phyloP scores from a whole-genome alignment of 129 eudicot species.

The Lonicera japonica region DNA sequence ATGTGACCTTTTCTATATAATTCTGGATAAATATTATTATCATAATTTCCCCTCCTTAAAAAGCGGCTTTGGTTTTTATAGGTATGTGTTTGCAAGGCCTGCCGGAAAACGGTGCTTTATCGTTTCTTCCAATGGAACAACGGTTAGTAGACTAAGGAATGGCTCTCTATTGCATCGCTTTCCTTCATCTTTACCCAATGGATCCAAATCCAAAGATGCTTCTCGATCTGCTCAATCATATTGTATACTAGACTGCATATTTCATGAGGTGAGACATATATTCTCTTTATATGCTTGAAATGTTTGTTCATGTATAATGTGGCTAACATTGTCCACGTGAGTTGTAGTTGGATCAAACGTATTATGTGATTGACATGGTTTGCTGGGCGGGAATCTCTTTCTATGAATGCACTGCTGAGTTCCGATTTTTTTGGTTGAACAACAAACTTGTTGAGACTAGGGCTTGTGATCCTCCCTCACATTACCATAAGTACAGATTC shows the following conservation, averaged over 20 bases:
- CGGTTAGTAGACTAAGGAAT: constrained; percentile 80
- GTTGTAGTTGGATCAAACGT: constrained; percentile 71
- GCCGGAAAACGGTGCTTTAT: constrained; percentile 93
- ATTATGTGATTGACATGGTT: constrained; percentile 82
- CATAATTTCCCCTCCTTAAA: not conserved
- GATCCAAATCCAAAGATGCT: constrained; percentile 52
- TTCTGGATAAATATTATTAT: not conserved
- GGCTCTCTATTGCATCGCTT: constrained; percentile 78
- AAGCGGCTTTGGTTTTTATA: constrained; percentile 16
- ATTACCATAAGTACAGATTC: constrained; percentile 74
- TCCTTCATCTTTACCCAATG: constrained; percentile 87
- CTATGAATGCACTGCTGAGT: constrained; percentile 91
- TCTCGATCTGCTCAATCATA: constrained; percentile 64
- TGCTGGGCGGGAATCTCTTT: constrained; percentile 97
- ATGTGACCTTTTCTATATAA: not conserved
- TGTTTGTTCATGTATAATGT: not conserved
- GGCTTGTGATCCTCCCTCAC: constrained; percentile 71
- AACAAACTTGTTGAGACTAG: constrained; percentile 83
- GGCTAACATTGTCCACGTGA: constrained; percentile 2
- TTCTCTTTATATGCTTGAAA: not conserved
- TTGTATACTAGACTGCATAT: constrained; percentile 92
- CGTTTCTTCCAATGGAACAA: constrained; percentile 81
- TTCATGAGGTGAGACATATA: constrained; percentile 56
- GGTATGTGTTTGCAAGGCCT: constrained; percentile 94
- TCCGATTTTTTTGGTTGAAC: constrained; percentile 93